Conservation (phyloP, 2,329 filamentous ascomycete species). For the Hypoxylon sp. region DNA sequence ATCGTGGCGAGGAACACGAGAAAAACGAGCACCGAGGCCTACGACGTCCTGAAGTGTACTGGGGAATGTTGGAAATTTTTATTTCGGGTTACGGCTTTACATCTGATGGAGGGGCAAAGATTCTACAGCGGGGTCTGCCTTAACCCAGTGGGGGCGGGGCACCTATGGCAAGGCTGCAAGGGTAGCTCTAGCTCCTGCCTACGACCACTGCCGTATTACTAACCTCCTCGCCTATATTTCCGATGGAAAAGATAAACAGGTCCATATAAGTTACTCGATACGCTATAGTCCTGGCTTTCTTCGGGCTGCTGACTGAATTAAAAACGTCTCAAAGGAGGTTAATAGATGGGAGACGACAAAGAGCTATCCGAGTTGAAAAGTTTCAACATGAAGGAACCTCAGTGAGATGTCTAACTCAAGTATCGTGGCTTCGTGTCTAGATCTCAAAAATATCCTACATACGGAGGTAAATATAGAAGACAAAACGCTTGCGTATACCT, state of each 20-base stretch:
- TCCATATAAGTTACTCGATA: background rate
- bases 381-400: background rate
- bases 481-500: background rate
- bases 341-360: no score
- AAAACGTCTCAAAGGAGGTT: no score
- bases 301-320: background rate
- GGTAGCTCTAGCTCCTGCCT: slow-evolving; percentile 4
- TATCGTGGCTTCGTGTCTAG: background rate
- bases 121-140: slow-evolving; percentile 2
- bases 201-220: background rate
- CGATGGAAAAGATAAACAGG: background rate
- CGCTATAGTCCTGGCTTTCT: no score
- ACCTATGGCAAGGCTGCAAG: background rate
- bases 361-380: background rate
- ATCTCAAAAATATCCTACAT: background rate
- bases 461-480: background rate
- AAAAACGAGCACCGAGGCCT: background rate
- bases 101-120: slow-evolving; percentile 12
- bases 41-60: no score
- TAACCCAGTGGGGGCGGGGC: slow-evolving; percentile 9
- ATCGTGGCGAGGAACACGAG: slow-evolving; percentile 49
- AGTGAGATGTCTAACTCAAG: background rate
- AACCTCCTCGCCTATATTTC: background rate
- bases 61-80: slow-evolving; percentile 4
- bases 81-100: background rate